A percentile compares a stretch with the other conserved stretches of the same genome.
Evolutionary conservation across 306 rosid genomes (phyloP).

Genomic region (Corylus heterophylla): DNA sequence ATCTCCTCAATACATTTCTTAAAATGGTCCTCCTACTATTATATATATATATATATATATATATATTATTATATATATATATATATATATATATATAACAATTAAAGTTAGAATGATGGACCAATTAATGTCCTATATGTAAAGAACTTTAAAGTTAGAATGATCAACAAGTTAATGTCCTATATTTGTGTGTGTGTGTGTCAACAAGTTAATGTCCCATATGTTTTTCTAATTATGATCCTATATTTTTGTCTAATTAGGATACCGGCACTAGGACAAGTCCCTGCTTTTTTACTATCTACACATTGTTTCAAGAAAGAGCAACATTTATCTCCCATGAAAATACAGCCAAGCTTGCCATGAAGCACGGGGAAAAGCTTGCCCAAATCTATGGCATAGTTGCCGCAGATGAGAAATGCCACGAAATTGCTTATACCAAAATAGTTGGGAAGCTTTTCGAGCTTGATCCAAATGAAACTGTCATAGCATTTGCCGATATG

Average conservation of each 20-base stretch:
- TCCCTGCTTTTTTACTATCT: conserved; percentile 77
- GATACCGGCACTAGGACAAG: conserved; percentile 71
- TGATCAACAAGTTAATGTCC: not conserved
- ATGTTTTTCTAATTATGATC: not conserved
- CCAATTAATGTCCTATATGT: too few relatives aligned
- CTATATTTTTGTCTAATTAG: conserved; percentile 24
- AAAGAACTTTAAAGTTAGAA: not conserved
- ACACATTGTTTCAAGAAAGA: conserved; percentile 89
- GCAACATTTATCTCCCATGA: conserved; percentile 84
- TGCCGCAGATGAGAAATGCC: conserved; percentile 90
- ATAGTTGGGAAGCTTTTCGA: conserved; percentile 79
- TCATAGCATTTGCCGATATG: conserved; percentile 73
- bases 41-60: too few relatives aligned
- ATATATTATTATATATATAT: too few relatives aligned
- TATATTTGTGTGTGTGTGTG: too few relatives aligned
- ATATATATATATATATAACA: too few relatives aligned
- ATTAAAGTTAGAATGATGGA: not conserved
- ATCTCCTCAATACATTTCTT: too few relatives aligned
- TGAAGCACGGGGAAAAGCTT: conserved; percentile 70
- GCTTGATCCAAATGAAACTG: conserved; percentile 79
- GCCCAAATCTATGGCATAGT: conserved; percentile 86
- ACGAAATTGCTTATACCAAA: conserved; percentile 83
- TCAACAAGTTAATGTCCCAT: not conserved
- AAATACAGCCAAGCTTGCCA: conserved; percentile 83
- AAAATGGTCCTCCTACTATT: too few relatives aligned